Conservation (phyloP, 768 basidiomycete species). For the Ramaria rubella region DNA sequence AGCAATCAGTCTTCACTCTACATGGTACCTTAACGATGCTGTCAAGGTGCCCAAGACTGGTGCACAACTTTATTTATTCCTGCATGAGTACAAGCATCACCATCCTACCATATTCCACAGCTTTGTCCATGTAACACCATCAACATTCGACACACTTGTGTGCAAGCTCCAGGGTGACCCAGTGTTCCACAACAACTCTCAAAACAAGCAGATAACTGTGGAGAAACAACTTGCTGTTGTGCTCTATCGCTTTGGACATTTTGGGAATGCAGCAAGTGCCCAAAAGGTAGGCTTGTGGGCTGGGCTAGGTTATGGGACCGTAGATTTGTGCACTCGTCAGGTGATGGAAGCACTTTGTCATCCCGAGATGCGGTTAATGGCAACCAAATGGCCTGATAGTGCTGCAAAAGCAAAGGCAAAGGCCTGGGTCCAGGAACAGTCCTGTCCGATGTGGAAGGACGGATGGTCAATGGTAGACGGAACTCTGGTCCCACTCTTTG, state of each 20-base stretch:
- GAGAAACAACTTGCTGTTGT: constrained; percentile 31
- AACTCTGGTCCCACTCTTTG: too few relatives aligned
- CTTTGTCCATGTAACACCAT: constrained; percentile 25
- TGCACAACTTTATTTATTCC: neutral
- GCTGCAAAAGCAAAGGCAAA: constrained; percentile 34
- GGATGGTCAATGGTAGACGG: constrained; percentile 33
- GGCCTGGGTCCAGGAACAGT: constrained; percentile 29
- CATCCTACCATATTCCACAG: constrained; percentile 26
- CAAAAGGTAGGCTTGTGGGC: constrained; percentile 33
- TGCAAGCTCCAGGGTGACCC: constrained; percentile 16
- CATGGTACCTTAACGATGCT: neutral
- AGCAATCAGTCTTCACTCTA: neutral
- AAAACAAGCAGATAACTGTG: constrained; percentile 22
- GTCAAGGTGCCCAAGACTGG: neutral
- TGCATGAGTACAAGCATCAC: constrained; percentile 13
- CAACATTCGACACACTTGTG: constrained; percentile 31
- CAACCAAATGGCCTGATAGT: constrained; percentile 24
- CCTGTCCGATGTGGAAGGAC: constrained; percentile 30
- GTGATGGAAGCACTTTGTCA: constrained; percentile 29
- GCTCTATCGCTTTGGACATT: too few relatives aligned
- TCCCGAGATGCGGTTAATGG: constrained; percentile 19
- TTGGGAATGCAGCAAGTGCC: constrained; percentile 32
- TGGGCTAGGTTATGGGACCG: constrained; percentile 29
- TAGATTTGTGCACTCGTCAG: constrained; percentile 21
- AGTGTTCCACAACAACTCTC: constrained; percentile 25